Base-by-base conservation (phyloP, 345 rosid genomes). In the Rhizophora mangle region DNA sequence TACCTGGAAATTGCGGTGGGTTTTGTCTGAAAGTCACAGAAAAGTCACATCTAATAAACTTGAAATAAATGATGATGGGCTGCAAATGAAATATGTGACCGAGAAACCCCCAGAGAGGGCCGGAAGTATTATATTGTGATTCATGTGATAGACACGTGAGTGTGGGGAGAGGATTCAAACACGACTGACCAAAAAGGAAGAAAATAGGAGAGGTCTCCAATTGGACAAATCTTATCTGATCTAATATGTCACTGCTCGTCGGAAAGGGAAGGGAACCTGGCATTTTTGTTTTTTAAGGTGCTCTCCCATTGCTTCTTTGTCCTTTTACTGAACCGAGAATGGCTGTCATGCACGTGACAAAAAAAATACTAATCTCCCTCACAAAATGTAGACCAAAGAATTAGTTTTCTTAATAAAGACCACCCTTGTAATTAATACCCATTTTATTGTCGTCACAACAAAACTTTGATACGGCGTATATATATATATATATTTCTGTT, bases 1-100 rank as follows among this genome's bases (percentile, higher is more conserved):
- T 79, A 81, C 80, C 82, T 85, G 85, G 82, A 82, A 74, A 70
- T 79, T 85, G 82, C 77, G 86, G 84, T 70, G 86, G 77, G 73
- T 78, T 82, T 80, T 82, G 86, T 74, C 86, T 74, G 63, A 34
- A 72, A 70, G 75, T 22, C 37, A 0, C n/a, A 27, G 30, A 72
- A 70, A 73, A 65, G 68, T 73, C 77, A 63, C 58, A 26, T 39
- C 65, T 32, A 69, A 34, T 34, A 34, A 34, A 67, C 55, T 63
- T 2, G n/a, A 46, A 24, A 71, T 60, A 67, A 66, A 67, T 63
- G 54, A 66, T 46, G 60, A 56, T 6, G 13, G 29, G 16, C 2
- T 24, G 29, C 60, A 56, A 24, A 15, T 22, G 24, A 21, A 15
- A 56, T 8, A 56, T 24, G 34, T 0, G 65, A 74, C 49, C 10